Conservation (phyloP, 768 basidiomycete species). For the Calocera viscosa region DNA sequence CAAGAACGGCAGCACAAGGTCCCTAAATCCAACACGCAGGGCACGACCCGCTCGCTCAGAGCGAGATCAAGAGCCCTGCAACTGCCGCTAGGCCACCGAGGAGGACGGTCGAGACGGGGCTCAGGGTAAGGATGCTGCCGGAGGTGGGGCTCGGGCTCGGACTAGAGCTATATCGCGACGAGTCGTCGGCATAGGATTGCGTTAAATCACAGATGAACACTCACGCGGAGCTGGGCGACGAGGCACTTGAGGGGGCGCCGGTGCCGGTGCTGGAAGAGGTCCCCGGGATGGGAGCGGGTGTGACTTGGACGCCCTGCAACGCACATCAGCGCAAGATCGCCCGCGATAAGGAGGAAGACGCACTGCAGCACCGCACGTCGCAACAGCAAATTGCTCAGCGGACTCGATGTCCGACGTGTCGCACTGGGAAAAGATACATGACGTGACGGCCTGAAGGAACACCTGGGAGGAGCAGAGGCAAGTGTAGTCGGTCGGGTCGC, state of each 20-base stretch:
- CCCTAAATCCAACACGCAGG: background rate
- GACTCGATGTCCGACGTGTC: background rate
- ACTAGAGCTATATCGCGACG: background rate
- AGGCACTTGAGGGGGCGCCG: background rate
- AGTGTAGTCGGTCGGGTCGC: constrained; percentile 6
- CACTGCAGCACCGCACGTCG: background rate
- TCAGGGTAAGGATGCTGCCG: background rate
- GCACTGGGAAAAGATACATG: background rate
- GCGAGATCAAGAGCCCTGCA: background rate
- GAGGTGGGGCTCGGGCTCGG: background rate
- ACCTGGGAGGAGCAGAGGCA: background rate
- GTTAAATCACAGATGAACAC: background rate
- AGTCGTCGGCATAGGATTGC: background rate
- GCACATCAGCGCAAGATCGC: background rate
- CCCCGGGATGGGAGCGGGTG: background rate
- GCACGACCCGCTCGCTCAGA: background rate
- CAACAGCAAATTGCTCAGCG: background rate
- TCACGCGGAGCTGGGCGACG: background rate
- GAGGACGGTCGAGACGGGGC: background rate
- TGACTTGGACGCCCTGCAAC: background rate
- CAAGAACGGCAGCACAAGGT: background rate
- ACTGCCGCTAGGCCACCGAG: background rate
- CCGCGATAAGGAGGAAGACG: background rate
- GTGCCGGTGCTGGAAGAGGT: background rate
- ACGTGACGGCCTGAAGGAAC: background rate